Evolutionary conservation across 257 asterid species (phyloP), one percentile per base, ranked within the genome.

Genomic region (Primulina huaijiensis): DNA sequence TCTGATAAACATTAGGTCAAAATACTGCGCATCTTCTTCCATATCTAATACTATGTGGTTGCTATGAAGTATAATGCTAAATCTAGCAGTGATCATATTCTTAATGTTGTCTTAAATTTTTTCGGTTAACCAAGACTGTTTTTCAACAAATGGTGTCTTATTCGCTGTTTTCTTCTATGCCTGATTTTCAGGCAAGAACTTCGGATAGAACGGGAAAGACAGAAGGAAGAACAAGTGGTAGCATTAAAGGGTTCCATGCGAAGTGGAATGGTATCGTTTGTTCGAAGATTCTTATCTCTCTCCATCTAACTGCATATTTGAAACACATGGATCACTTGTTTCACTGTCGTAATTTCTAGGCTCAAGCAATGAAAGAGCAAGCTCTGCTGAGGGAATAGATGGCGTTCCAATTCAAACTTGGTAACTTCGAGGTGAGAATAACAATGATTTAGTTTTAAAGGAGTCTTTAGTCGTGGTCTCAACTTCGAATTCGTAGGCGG

Each of bases 301-400:
- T 20, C 67, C 50, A 38, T 65, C 34, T 31, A 19, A 19, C 71
- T 62, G 20, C 58, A 34, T 67, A 50, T 17, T 2, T 60, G 14
- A 10, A 46, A 21, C 46, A 60, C 58, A 50, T 52, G 14, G n/a
- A 50, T 43, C 34, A 14, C 21, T 25, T 27, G 37, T 69, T 74
- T 35, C 58, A 21, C 60, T 53, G 33, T 72, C 62, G 11, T 27
- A 65, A 52, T 78, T 59, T 60, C 8, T 72, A 92, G 98, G 99
- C 96, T 35, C 96, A 93, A 85, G 97, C 99, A 73, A 93, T 93
- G 99, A 93, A 93, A 82, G 97, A 93, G 77, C 99, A 90, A 79
- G 92, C 99, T 80, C 99, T 70, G 64, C 89, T 93, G 62, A 83
- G 82, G 82, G 97, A 91, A 85, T 97, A 94, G 87, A 94, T 94